Base-by-base conservation (phyloP, 208 protist species). In the Trypanosoma congolense region DNA sequence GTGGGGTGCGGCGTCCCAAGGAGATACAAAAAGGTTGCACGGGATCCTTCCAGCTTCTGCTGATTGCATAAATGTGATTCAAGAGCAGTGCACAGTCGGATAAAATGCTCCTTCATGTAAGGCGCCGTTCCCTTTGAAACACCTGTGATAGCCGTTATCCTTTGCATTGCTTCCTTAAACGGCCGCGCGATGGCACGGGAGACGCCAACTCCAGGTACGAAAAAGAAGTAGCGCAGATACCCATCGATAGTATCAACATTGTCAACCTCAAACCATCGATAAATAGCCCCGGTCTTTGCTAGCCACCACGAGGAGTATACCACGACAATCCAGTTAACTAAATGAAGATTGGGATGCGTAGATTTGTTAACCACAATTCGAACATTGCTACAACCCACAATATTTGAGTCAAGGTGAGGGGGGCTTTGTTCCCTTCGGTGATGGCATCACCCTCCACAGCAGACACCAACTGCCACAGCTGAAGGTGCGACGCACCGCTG, bases 291-390 rank as follows among this genome's bases (percentile, higher is more conserved):
- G 0, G 69, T 82, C 48, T 83, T 87, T 4, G 67, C 49, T 1
- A 95, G 66, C 84, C 88, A 95, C 88, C 88, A 95, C 30, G 66
- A 84, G 14, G 76, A 30, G 63, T 92, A 95, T 22, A 92, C 53
- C 14, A 90, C 70, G 6, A 78, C 54, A 38, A 70, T 61, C 83
- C 84, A 92, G 40, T 51, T 70, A 29, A 70, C 75, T 18, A 90
- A 58, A 53, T 92, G 81, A 12, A 90, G 60, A 24, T 76, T 68
- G 5, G 88, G 88, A 59, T 95, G 84, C 2, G 76, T 88, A 18
- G 51, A 46, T 35, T 79, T 80, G 43, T 67, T 49, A 2, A 89
- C n/a, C 9, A 82, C 56, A 26, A 90, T 65, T 25, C 50, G 47
- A n/a, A 46, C 14, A 14, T 14, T 45, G 47, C 36, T 41, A 16